These are phyloP conservation scores for Passiflora organensis DNA, from an alignment of 345 rosid genomes.

Conservation along the genomic window DNA sequence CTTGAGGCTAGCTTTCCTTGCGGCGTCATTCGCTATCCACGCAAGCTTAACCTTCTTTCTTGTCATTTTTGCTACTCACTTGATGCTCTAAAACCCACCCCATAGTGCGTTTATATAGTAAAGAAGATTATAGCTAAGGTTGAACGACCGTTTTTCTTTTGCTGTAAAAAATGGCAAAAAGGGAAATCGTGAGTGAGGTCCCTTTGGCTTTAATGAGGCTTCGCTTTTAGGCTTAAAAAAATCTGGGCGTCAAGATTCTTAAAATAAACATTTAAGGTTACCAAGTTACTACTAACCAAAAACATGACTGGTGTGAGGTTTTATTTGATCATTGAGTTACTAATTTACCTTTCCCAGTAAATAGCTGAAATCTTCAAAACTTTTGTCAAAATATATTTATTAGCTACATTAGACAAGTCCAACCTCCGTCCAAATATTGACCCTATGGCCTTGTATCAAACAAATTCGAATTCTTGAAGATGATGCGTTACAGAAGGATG, in stretches of 20 bases:
- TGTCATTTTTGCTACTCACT: constrained; percentile 26
- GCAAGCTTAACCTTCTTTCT: constrained; percentile 43
- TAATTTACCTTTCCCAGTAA: too few relatives aligned
- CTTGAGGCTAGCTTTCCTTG: constrained; percentile 41
- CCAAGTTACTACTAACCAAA: too few relatives aligned
- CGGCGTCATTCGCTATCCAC: constrained; percentile 32
- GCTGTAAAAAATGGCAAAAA: constrained; percentile 1
- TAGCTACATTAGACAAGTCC: too few relatives aligned
- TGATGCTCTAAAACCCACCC: neutral
- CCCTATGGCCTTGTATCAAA: too few relatives aligned
- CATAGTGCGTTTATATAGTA: neutral
- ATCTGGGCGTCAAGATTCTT: constrained; percentile 11
- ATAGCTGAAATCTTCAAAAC: too few relatives aligned
- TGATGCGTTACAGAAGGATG: too few relatives aligned
- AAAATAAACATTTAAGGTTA: constrained; percentile 4
- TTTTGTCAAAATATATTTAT: too few relatives aligned
- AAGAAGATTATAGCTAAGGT: neutral
- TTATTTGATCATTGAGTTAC: too few relatives aligned
- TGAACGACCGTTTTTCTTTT: neutral
- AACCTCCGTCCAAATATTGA: too few relatives aligned
- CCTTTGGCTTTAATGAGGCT: too few relatives aligned
- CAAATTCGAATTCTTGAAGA: too few relatives aligned
- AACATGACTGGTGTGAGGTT: too few relatives aligned
- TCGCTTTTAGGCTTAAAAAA: constrained; percentile 4
- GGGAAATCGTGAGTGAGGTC: neutral